Percentiles rank a stretch among this genome's conserved stretches.
phyloP scores from a whole-genome alignment of 1,139 yeast genomes.

The Hyphopichia burtonii region DNA sequence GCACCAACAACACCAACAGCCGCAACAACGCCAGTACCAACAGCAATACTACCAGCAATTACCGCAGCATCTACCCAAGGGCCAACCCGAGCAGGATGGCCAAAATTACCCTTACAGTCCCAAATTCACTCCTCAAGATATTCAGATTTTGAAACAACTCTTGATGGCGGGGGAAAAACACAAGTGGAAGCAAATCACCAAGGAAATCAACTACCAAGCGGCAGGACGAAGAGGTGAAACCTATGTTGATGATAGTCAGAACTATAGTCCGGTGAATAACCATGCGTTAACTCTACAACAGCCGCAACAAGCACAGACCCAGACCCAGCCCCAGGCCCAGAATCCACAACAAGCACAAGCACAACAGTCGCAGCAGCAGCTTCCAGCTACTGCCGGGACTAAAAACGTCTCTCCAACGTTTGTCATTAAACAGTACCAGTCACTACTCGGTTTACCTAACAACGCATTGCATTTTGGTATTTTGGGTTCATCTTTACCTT shows the following conservation, averaged over 20 bases:
- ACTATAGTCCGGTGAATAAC: not conserved
- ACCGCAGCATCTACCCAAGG: conserved; percentile 8
- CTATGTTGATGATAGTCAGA: conserved; percentile 2
- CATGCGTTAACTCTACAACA: not conserved
- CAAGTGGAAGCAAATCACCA: conserved; percentile 49
- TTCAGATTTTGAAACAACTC: conserved; percentile 38
- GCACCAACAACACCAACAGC: conserved; percentile 6
- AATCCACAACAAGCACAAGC: not conserved
- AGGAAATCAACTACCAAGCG: conserved; percentile 35
- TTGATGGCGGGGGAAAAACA: conserved; percentile 43
- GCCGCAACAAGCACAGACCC: not conserved
- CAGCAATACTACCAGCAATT: conserved; percentile 11
- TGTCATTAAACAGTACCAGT: conserved; percentile 45
- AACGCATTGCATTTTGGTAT: conserved; percentile 39
- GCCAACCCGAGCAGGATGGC: too few relatives aligned
- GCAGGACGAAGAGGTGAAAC: conserved; percentile 13
- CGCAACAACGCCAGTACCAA: conserved; percentile 8
- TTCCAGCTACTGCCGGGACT: conserved; percentile 8
- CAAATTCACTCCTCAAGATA: conserved; percentile 37
- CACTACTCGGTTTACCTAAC: conserved; percentile 41
- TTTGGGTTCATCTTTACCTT: conserved; percentile 42
- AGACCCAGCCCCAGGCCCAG: not conserved
- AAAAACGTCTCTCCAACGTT: conserved; percentile 47
- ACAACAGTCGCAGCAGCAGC: not conserved
- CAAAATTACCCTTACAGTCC: conserved; percentile 9